Conservation (phyloP, 768 basidiomycete genomes). For the Cystobasidium tubakii region DNA sequence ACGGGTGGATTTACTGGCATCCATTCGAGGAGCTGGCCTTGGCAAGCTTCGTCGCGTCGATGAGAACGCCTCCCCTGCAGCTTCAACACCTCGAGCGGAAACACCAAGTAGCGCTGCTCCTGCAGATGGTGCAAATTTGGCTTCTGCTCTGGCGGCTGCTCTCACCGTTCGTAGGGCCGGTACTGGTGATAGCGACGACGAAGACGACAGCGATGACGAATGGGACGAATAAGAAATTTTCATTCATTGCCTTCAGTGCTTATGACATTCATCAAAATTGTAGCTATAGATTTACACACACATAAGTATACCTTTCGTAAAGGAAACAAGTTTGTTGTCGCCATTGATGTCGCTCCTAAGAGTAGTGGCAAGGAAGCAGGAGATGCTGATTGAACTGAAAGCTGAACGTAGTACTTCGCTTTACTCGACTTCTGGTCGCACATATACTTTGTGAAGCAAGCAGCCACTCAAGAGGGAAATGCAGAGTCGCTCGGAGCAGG, state of each 20-base stretch:
- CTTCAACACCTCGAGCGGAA: conserved; percentile 42
- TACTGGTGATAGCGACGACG: conserved; percentile 72
- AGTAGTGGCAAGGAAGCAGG: too few relatives aligned
- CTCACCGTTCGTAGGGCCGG: conserved; percentile 76
- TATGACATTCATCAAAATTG: not conserved
- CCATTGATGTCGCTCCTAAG: too few relatives aligned
- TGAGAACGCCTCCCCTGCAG: conserved; percentile 38
- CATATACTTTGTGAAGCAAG: too few relatives aligned
- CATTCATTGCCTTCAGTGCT: not conserved
- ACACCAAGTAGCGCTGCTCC: conserved; percentile 24
- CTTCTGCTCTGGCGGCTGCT: conserved; percentile 75
- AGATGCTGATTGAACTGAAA: too few relatives aligned
- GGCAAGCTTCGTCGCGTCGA: conserved; percentile 25
- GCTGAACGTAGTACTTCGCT: too few relatives aligned
- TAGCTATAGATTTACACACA: not conserved
- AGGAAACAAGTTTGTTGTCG: too few relatives aligned
- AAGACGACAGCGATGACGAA: conserved; percentile 66
- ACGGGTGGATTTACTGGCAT: conserved; percentile 39
- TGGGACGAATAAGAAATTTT: conserved; percentile 13
- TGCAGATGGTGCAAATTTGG: conserved; percentile 58
- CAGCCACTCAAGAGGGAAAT: too few relatives aligned
- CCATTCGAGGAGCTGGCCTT: conserved; percentile 41
- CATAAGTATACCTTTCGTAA: not conserved
- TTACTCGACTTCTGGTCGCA: too few relatives aligned
- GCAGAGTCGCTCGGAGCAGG: too few relatives aligned